Base-by-base conservation (phyloP, 2,329 filamentous ascomycete species). In the Diaporthe vexans region DNA sequence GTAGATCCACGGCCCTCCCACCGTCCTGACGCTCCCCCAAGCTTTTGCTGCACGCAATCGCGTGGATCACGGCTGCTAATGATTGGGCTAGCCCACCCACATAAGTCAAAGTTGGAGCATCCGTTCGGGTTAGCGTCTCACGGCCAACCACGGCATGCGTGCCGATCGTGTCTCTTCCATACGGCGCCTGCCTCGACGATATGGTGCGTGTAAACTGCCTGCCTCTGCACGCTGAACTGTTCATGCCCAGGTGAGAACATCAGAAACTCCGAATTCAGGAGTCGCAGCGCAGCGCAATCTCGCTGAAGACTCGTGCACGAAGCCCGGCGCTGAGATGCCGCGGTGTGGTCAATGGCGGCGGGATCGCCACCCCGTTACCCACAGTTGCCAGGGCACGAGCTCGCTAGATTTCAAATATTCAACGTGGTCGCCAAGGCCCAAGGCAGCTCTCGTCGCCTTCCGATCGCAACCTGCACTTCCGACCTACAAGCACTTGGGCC, bases 311-410 rank as follows among this genome's bases (percentile, higher is more conserved):
- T 68, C 13, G 24, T 35, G 63, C 21, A 54, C 21, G 9, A 40
- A 37, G 46, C 33, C 59, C 33, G 63, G 33, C 63, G n/a, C 63
- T 37, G 46, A 48, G 63, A 68, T 54, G 48, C 15, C 52, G 63
- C 48, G 10, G 13, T 68, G 63, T 68, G n/a, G 63, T 68, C 29
- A 54, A 68, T 11, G 21, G 63, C 63, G 7, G 17, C 40, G 33
- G 54, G 65, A 75, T 65, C 48, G 40, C 71, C 65, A 43, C 68
- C 59, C 57, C 63, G 43, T 24, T 46, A 73, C 54, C 48, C 63
- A 54, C 63, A 68, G 24, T 46, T 21, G 58, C 51, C 58, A 71
- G 65, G 73, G 71, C 61, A 71, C 57, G 68, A 43, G 65, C 57
- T 67, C 57, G 56, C 35, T 67, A 40, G 37, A 58, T 67, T 67